Conservation (phyloP, 495 filamentous ascomycete species). For the Aspergillus wentii region DNA sequence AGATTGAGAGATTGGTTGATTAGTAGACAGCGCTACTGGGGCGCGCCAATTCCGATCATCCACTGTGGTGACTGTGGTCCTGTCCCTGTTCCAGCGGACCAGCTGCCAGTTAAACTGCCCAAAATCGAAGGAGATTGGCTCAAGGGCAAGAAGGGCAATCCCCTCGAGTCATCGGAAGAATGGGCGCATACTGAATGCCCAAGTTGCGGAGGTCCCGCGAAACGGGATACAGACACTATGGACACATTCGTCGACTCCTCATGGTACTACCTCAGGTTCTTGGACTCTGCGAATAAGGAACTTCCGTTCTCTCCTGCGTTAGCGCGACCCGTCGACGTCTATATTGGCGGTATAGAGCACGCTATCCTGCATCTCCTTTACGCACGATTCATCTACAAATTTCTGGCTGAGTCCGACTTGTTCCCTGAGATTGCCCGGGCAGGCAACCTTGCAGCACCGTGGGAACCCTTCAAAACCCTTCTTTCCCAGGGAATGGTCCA, state of each 20-base stretch:
- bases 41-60: slow-evolving; percentile 82
- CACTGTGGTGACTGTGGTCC: slow-evolving; percentile 74
- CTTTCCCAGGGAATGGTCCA: slow-evolving; percentile 92
- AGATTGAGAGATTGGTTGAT: slow-evolving; percentile 82
- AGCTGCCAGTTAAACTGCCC: slow-evolving; percentile 75
- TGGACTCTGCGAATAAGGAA: slow-evolving; percentile 60
- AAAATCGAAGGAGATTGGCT: slow-evolving; percentile 63
- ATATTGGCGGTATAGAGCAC: slow-evolving; percentile 85
- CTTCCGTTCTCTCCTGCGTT: slow-evolving; percentile 54
- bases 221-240: slow-evolving; percentile 90
- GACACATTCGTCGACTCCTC: slow-evolving; percentile 93
- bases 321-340: slow-evolving; percentile 73
- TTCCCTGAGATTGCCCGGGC: slow-evolving; percentile 42
- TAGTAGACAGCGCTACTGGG: slow-evolving; percentile 87
- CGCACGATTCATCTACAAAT: slow-evolving; percentile 85
- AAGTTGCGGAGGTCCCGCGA: slow-evolving; percentile 62
- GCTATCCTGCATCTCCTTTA: slow-evolving; percentile 91
- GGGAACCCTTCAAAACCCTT: slow-evolving; percentile 75
- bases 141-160: slow-evolving; percentile 67
- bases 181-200: slow-evolving; percentile 78
- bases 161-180: slow-evolving; percentile 62
- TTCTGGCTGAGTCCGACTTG: slow-evolving; percentile 55
- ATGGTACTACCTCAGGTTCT: slow-evolving; percentile 84
- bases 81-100: slow-evolving; percentile 69
- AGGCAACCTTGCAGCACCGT: slow-evolving; percentile 18